Evolutionary conservation across 75 land plant genomes (phyloP), one percentile per base, ranked within the genome.

Genomic region (Isoetes taiwanensis): DNA sequence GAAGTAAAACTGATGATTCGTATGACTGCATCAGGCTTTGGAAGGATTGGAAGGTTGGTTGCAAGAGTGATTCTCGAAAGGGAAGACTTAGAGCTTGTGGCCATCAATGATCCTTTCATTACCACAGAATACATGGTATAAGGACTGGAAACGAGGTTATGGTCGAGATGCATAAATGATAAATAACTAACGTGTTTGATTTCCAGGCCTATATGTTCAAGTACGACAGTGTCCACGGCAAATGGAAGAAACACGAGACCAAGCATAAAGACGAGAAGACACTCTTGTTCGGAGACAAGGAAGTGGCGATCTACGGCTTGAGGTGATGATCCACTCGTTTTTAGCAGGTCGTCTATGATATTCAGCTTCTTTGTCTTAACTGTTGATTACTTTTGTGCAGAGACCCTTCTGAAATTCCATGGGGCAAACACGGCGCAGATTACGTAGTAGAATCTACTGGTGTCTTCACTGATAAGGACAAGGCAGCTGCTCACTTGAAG

Each of bases 381-480:
- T n/a, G n/a, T n/a, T n/a, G n/a, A n/a, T n/a, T n/a, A n/a, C n/a
- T n/a, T n/a, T n/a, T n/a, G 9, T 58, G 23, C 61, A 93, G 96
- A 70, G 81, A 87, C 65, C 98, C 98, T 32, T 73, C 83, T 5
- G 98, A 93, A 24, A 88, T 93, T 32, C 90, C 90, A 14, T 93
- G 98, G 96, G 87, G 90, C 35, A 78, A 77, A 56, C 64, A 21
- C 58, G 96, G 90, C 1, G 83, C 57, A 30, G 98, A 93, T 24
- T 81, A 66, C 71, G 90, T 93, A 38, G 90, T 93, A 41, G 98
- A 93, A 64, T 84, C 98, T 14, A 79, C 98, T 52, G 96, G 96
- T 12, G 81, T 88, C 1, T 93, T 93, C 61, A 88, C 96, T 10
- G 82, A 80, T 26, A 56, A 59, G 5, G 90, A 77, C 0, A 84